Percentiles rank a stretch among this genome's conserved stretches.
Conservation (phyloP, 169 alveolate genomes). For the Eimeria acervulina region DNA sequence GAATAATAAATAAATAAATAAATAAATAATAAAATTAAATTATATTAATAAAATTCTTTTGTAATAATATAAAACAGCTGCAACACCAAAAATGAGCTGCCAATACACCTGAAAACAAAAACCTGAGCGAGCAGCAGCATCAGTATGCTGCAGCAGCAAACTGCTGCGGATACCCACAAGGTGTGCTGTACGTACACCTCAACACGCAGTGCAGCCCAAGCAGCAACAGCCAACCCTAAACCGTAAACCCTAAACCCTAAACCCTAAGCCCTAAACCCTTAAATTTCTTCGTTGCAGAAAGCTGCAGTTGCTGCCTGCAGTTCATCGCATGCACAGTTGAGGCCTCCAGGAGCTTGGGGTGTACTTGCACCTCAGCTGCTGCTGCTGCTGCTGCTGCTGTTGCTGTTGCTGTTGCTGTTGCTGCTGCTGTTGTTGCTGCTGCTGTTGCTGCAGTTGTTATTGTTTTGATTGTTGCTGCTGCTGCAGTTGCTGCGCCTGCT, state of each 20-base stretch:
- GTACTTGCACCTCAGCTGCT: background rate
- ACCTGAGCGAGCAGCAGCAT: background rate
- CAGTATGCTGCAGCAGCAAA: background rate
- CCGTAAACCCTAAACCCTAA: too few species aligned
- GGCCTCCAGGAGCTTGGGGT: background rate
- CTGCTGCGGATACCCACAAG: background rate
- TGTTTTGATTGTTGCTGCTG: background rate
- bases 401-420: too few species aligned
- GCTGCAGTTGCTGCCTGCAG: background rate
- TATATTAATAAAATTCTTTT: too few species aligned
- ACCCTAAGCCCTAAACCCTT: too few species aligned
- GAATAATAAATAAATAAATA: too few species aligned
- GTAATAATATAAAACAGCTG: background rate
- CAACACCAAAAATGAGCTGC: background rate
- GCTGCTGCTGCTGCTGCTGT: background rate
- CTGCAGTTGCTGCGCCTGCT: background rate
- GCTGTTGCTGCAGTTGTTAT: too few species aligned
- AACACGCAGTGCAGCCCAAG: background rate
- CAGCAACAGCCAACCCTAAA: too few species aligned
- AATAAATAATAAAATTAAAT: too few species aligned
- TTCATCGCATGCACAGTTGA: background rate
- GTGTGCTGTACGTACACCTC: background rate
- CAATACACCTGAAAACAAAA: background rate
- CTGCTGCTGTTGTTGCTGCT: too few species aligned
- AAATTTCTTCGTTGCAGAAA: too few species aligned